Base-by-base conservation (phyloP, 306 rosid genomes). In the Sophora flavescens region DNA sequence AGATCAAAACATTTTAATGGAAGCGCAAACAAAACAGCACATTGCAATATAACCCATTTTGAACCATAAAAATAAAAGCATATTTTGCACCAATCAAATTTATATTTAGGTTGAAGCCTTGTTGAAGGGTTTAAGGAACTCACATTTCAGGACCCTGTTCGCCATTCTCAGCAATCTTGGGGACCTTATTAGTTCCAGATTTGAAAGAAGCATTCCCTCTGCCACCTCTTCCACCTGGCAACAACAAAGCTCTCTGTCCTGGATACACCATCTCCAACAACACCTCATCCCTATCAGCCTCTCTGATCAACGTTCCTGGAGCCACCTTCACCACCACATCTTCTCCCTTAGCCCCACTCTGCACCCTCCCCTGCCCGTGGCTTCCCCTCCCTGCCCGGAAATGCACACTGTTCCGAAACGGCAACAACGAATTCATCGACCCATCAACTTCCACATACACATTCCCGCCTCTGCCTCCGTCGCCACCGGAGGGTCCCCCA, bases 181-280 rank as follows among this genome's bases (percentile, higher is more conserved):
- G 98, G 44, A 82, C 97, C 91, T 92, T 95, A 82, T 92, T 95
- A 8, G 72, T 77, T 72, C 95, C 96, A 0, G 93, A 82, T 86
- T 92, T 92, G 77, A 95, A 95, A 1, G 96, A 87, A 56, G 94
- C 96, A 47, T 94, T 94, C 80, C 98, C 98, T 85, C 97, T 85
- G 33, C 98, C 98, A 10, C 97, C 98, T 84, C 97, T 85, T 8
- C 98, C 98, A 16, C 98, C 97, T 0, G 95, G 96, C 84, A 94
- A 82, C 51, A 94, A 47, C 87, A 92, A 69, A 4, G 92, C 95
- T 28, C 82, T 80, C 78, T 92, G 97, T 53, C 96, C 98, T 1
- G 90, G 97, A 74, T 66, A 72, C 83, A 94, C 82, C 87, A 92
- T 82, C 80, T 94, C 97, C 91, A 94, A 80, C 45, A 94, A 75